Evolutionary conservation across 352 stramenopile genomes (phyloP).

Genomic region (Phytophthora kernoviae): DNA sequence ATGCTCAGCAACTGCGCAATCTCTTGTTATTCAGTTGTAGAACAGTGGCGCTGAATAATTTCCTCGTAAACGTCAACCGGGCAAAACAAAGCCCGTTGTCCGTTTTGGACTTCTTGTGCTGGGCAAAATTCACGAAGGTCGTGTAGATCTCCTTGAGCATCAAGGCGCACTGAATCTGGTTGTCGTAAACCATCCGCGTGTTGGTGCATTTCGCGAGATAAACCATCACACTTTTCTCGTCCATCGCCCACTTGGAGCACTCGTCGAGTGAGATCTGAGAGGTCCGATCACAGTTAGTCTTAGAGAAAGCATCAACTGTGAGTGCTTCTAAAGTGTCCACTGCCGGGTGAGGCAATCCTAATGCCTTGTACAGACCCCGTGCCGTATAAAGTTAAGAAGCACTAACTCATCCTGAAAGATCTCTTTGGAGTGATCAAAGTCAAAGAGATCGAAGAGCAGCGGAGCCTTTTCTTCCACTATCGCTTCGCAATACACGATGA

Average conservation of each 20-base stretch:
- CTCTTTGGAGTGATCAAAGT: slow-evolving; percentile 76
- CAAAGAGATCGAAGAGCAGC: slow-evolving; percentile 79
- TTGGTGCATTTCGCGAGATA: slow-evolving; percentile 70
- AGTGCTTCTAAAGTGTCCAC: slow-evolving; percentile 59
- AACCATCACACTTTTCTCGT: slow-evolving; percentile 51
- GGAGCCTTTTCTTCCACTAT: slow-evolving; percentile 70
- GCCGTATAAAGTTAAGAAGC: slow-evolving; percentile 74
- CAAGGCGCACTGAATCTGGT: slow-evolving; percentile 65
- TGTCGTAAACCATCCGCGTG: slow-evolving; percentile 71
- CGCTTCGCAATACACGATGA: slow-evolving; percentile 76
- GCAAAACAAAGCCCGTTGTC: slow-evolving; percentile 37
- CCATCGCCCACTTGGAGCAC: slow-evolving; percentile 60
- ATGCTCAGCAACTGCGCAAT: slow-evolving; percentile 48
- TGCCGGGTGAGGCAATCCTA: slow-evolving; percentile 58
- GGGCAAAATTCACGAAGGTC: slow-evolving; percentile 49
- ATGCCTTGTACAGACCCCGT: slow-evolving; percentile 71
- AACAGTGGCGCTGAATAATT: slow-evolving; percentile 48
- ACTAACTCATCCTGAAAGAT: slow-evolving; percentile 73
- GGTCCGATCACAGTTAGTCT: slow-evolving; percentile 61
- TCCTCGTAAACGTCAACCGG: slow-evolving; percentile 39
- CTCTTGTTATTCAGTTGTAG: slow-evolving; percentile 34
- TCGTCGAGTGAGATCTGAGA: slow-evolving; percentile 65
- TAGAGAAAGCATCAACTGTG: slow-evolving; percentile 49
- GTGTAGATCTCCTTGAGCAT: slow-evolving; percentile 59
- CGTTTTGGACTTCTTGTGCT: slow-evolving; percentile 3